A percentile compares a stretch with the other conserved stretches of the same genome.
These are phyloP conservation scores for Ambrosiella beaveri DNA, from an alignment of 2,329 filamentous ascomycete genomes.

Conservation along the genomic window DNA sequence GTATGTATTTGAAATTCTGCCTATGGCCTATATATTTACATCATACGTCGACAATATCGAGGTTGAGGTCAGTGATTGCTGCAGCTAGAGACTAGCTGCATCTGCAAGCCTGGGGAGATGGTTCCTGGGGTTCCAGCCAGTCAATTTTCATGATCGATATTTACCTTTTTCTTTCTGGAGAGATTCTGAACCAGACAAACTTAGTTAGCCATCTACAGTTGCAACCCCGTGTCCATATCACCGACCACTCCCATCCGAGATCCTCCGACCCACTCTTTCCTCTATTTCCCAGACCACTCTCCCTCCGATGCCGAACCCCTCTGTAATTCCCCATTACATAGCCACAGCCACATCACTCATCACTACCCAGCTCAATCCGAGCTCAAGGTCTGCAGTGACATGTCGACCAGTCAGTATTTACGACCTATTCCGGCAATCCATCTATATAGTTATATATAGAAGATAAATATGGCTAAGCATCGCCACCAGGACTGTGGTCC, in stretches of 20 bases:
- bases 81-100: background rate
- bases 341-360: background rate
- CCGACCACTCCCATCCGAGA: too few relatives aligned
- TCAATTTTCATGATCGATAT: background rate
- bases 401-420: background rate
- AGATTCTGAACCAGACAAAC: too few relatives aligned
- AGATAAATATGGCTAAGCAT: too few relatives aligned
- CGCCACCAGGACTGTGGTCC: background rate
- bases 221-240: too few relatives aligned
- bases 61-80: background rate
- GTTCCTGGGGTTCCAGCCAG: background rate
- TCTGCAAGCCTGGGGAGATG: background rate
- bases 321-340: background rate
- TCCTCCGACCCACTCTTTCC: background rate
- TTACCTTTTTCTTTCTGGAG: background rate
- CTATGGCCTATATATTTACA: background rate
- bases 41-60: background rate
- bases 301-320: background rate
- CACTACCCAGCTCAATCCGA: background rate
- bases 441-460: too few relatives aligned
- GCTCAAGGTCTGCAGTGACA: background rate
- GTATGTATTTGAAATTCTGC: too few relatives aligned
- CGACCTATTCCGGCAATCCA: too few relatives aligned
- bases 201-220: too few relatives aligned
- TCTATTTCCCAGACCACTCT: background rate